phyloP scores from a whole-genome alignment of 805 yeast genomes.

The Kazachstania viticola region DNA sequence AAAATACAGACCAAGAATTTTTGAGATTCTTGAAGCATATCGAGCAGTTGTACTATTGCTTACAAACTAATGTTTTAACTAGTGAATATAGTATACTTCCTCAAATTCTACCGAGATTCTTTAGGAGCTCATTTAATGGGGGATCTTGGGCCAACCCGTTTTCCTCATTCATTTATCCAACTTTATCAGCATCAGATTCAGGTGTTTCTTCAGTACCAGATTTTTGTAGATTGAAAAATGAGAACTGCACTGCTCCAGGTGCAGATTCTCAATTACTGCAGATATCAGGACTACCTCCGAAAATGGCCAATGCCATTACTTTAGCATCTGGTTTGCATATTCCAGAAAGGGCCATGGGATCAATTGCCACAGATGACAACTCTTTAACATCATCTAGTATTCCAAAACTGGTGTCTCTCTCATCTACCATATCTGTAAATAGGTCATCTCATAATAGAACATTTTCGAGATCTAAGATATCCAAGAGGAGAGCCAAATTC shows the following conservation, averaged over 20 bases:
- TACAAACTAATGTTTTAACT: conserved; percentile 13
- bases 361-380: neutral
- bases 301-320: conserved; percentile 16
- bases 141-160: conserved; percentile 75
- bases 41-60: conserved; percentile 20
- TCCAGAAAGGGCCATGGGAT: conserved; percentile 1
- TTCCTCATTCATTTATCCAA: conserved; percentile 21
- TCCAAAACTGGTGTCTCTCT: neutral
- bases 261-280: neutral
- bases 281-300: conserved; percentile 9
- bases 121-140: conserved; percentile 56
- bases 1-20: conserved; percentile 19
- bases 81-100: conserved; percentile 32
- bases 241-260: neutral
- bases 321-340: conserved; percentile 10
- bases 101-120: conserved; percentile 57
- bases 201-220: neutral
- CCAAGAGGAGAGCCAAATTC: conserved; percentile 11
- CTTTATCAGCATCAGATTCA: conserved; percentile 1
- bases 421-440: conserved; percentile 3
- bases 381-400: neutral
- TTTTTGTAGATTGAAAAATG: neutral
- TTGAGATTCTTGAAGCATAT: conserved; percentile 21
- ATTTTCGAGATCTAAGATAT: conserved; percentile 11
- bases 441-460: conserved; percentile 11